These are phyloP conservation scores for cucumber (Cucumis sativus) DNA, from an alignment of 306 rosid genomes.

Conservation along the genomic window Cucumber_9930_V3 NC_026660.2:30734501-30735000, in stretches of 20 bases:
- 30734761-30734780: neutral
- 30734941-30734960: constrained; percentile 41
- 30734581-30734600: constrained; percentile 96
- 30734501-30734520: neutral
- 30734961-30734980: neutral
- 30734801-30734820: neutral
- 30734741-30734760: constrained; percentile 12
- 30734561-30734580: constrained; percentile 49
- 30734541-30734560: neutral
- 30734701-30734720: constrained; percentile 98
- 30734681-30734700: constrained; percentile 94
- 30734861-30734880: constrained; percentile 97
- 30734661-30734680: constrained; percentile 99
- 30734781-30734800: neutral
- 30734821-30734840: neutral
- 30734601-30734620: constrained; percentile 98
- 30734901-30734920: constrained; percentile 87
- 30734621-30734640: constrained; percentile 98
- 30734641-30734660: constrained; percentile 94
- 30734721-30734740: constrained; percentile 89
- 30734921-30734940: constrained; percentile 93
- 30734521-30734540: neutral
- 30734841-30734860: constrained; percentile 97
- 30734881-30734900: constrained; percentile 98
- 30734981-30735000: neutral